Base-by-base conservation (phyloP, 176 grass and related monocot genomes). In the Tillandsia leiboldiana region DNA sequence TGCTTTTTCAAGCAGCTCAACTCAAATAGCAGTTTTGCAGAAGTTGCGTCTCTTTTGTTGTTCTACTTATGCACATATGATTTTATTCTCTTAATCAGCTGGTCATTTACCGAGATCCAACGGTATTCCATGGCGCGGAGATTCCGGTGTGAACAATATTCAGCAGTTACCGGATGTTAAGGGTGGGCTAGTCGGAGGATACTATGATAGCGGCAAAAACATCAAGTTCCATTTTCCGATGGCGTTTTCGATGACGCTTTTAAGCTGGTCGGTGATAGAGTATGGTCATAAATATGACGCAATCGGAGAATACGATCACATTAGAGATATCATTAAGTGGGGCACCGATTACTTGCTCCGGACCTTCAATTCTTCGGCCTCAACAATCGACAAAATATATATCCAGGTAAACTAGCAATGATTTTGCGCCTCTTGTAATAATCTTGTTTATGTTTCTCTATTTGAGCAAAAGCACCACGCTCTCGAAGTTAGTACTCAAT, bases 201-300 rank as follows among this genome's bases (percentile, higher is more conserved):
- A 76, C 26, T 76, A 76, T 15, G 74, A 76, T 52, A 59, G 64
- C 51, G 74, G 74, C 11, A 24, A 68, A 27, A 76, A 76, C 8
- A 76, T 76, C 12, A 76, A 58, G 29, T 76, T 76, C 18, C 74
- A 76, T 50, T 76, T 68, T 68, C 74, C 74, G 8, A 56, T 76
- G 74, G 74, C 74, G 2, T 76, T 76, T 49, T 76, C 74, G 8
- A 76, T 76, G 74, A 76, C 74, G 23, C n/a, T 76, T n/a, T 29
- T 76, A 58, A 76, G 74, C 65, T 76, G 74, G 74, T 76, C 74
- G 6, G 74, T 68, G 11, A 49, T 68, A 14, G 74, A 76, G 24
- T 76, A 76, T 6, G 15, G 65, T 49, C n/a, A 15, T 10, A 76
- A 76, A 49, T 76, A 76, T 26, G 12, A 76, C n/a, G 64, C 64